A percentile compares a stretch with the other conserved stretches of the same genome.
phyloP scores from a whole-genome alignment of 257 asterid species.

The Solanum bulbocastanum region DNA sequence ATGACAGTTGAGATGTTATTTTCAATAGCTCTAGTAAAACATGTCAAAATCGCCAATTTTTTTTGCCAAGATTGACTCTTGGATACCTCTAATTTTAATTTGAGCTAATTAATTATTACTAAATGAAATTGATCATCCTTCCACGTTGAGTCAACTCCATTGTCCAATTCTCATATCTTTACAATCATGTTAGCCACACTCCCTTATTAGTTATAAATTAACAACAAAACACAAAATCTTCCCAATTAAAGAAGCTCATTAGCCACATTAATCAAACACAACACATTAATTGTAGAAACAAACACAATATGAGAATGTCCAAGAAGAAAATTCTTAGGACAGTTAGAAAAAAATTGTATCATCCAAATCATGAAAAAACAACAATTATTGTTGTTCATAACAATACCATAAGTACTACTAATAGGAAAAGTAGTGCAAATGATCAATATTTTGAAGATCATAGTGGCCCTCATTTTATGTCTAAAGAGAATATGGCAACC shows the following conservation, averaged over 20 bases:
- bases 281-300: background rate
- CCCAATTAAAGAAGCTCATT: background rate
- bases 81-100: background rate
- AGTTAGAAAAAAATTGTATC: constrained; percentile 27
- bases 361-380: constrained; percentile 6
- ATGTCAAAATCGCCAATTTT: too few species aligned
- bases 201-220: background rate
- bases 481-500: constrained; percentile 55
- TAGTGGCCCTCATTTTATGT: constrained; percentile 5
- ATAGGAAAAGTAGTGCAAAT: background rate
- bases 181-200: background rate
- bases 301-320: constrained; percentile 2
- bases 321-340: constrained; percentile 24
- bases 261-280: background rate
- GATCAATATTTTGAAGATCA: background rate
- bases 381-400: constrained; percentile 19
- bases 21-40: too few species aligned
- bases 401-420: constrained; percentile 9
- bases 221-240: background rate
- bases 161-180: background rate
- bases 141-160: background rate
- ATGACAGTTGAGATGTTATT: too few species aligned
- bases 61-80: background rate
- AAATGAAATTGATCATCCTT: background rate
- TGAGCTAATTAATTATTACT: background rate